phyloP scores from a whole-genome alignment of 2,329 filamentous ascomycete species.

The Cladophialophora exuberans region DNA sequence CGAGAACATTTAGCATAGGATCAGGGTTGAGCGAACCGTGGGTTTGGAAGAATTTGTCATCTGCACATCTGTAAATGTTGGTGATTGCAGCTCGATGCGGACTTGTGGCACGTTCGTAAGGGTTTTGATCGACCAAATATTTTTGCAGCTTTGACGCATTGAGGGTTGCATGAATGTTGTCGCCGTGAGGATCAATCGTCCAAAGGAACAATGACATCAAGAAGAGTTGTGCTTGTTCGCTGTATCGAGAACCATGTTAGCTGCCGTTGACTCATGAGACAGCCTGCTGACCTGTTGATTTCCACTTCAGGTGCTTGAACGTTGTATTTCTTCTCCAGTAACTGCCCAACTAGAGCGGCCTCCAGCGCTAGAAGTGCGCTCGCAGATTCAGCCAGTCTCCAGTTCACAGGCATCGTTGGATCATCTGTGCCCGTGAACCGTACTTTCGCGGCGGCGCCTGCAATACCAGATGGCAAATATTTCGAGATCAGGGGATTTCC shows the following conservation, averaged over 20 bases:
- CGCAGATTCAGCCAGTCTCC: slow-evolving; percentile 59
- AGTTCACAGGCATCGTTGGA: slow-evolving; percentile 58
- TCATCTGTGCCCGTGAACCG: slow-evolving; percentile 39
- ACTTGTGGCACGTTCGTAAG: too few relatives aligned
- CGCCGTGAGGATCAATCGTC: slow-evolving; percentile 48
- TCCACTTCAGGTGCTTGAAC: too few relatives aligned
- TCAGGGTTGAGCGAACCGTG: slow-evolving; percentile 46
- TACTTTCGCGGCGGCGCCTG: background rate
- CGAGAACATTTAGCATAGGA: slow-evolving; percentile 43
- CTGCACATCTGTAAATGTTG: slow-evolving; percentile 52
- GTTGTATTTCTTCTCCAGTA: slow-evolving; percentile 53
- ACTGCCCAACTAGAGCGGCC: slow-evolving; percentile 48
- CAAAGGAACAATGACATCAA: slow-evolving; percentile 44
- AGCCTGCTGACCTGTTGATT: too few relatives aligned
- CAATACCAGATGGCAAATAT: background rate
- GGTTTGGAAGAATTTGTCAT: slow-evolving; percentile 50
- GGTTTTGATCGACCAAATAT: too few relatives aligned
- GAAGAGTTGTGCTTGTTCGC: slow-evolving; percentile 48
- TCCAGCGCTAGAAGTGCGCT: slow-evolving; percentile 54
- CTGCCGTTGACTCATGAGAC: too few relatives aligned
- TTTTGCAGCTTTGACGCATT: too few relatives aligned
- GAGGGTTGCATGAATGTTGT: too few relatives aligned
- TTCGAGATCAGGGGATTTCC: background rate
- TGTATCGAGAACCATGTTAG: too few relatives aligned
- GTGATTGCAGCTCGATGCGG: slow-evolving; percentile 26